A percentile compares a stretch with the other conserved stretches of the same genome.
Conservation (phyloP, 2,329 filamentous ascomycete species). For the Davidsoniella neocaledoniae region DNA sequence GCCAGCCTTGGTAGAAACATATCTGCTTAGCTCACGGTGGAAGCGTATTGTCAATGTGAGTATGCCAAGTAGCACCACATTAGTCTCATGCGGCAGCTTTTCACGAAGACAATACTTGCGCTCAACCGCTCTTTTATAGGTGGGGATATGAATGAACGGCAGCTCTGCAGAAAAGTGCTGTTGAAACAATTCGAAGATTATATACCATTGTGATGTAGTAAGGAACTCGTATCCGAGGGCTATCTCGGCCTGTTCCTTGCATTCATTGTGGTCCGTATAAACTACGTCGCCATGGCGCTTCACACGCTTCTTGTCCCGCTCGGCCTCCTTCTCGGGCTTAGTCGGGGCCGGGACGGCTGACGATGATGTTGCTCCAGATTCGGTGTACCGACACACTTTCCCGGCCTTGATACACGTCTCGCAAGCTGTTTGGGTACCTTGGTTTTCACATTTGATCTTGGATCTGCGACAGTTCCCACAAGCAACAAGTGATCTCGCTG, state of each 20-base stretch:
- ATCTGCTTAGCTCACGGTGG: slow-evolving; percentile 41
- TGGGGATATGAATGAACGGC: slow-evolving; percentile 52
- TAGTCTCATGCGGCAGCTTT: slow-evolving; percentile 29
- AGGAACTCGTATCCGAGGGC: slow-evolving; percentile 44
- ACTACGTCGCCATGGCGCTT: slow-evolving; percentile 27
- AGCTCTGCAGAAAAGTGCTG: slow-evolving; percentile 57
- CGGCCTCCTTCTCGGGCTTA: slow-evolving; percentile 26
- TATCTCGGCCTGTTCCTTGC: slow-evolving; percentile 32
- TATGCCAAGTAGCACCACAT: slow-evolving; percentile 47
- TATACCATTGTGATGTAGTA: slow-evolving; percentile 48
- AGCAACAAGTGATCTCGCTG: slow-evolving; percentile 64
- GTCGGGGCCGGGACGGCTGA: slow-evolving; percentile 15
- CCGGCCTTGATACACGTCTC: slow-evolving; percentile 56
- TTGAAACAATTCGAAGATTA: slow-evolving; percentile 53
- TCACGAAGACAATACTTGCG: slow-evolving; percentile 15
- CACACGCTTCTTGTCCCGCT: slow-evolving; percentile 32
- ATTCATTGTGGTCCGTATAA: slow-evolving; percentile 22
- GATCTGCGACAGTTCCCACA: slow-evolving; percentile 60
- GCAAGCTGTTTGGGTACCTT: slow-evolving; percentile 53
- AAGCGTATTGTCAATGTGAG: slow-evolving; percentile 54
- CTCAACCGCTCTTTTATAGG: slow-evolving; percentile 27
- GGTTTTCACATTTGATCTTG: slow-evolving; percentile 79
- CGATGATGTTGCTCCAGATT: slow-evolving; percentile 16
- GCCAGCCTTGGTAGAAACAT: slow-evolving; percentile 21
- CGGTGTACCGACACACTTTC: slow-evolving; percentile 57